Conservation (phyloP, 306 rosid species). For the Prunus armeniaca region DNA sequence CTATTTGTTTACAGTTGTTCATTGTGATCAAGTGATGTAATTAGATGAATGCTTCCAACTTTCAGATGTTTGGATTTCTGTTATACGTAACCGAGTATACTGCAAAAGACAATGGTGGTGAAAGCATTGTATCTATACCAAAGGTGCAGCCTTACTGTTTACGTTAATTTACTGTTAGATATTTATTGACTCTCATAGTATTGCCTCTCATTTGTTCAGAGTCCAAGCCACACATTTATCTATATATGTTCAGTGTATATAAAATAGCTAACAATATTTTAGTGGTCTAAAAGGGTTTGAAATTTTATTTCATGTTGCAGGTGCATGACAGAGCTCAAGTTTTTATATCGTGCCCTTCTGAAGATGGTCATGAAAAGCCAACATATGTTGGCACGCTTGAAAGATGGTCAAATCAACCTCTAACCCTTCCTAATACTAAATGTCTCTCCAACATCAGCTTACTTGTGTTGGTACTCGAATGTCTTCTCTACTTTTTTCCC, state of each 20-base stretch:
- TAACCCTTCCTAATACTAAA: slow-evolving; percentile 55
- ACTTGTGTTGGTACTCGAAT: slow-evolving; percentile 59
- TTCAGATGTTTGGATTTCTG: slow-evolving; percentile 82
- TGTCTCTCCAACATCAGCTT: slow-evolving; percentile 58
- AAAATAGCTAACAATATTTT: not conserved
- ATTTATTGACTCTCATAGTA: not conserved
- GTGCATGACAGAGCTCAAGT: slow-evolving; percentile 97
- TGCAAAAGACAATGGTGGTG: slow-evolving; percentile 39
- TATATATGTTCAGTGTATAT: not conserved
- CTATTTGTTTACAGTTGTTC: not conserved
- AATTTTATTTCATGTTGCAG: slow-evolving; percentile 36
- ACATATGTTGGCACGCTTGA: slow-evolving; percentile 67
- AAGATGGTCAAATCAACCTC: slow-evolving; percentile 61
- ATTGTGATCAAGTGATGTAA: not conserved
- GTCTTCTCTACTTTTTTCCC: slow-evolving; percentile 8
- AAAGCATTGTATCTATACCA: slow-evolving; percentile 54
- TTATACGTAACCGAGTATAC: slow-evolving; percentile 58
- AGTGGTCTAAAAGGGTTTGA: slow-evolving; percentile 16
- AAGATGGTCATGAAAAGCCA: slow-evolving; percentile 45
- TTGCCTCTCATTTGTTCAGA: not conserved
- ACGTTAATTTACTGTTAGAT: not conserved
- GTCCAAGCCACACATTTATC: not conserved
- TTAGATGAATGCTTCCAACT: slow-evolving; percentile 26
- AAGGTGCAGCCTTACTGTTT: slow-evolving; percentile 39
- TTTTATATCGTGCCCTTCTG: slow-evolving; percentile 60